Evolutionary conservation across 1,139 yeast species (phyloP).

Genomic region (Pichia sp.): DNA sequence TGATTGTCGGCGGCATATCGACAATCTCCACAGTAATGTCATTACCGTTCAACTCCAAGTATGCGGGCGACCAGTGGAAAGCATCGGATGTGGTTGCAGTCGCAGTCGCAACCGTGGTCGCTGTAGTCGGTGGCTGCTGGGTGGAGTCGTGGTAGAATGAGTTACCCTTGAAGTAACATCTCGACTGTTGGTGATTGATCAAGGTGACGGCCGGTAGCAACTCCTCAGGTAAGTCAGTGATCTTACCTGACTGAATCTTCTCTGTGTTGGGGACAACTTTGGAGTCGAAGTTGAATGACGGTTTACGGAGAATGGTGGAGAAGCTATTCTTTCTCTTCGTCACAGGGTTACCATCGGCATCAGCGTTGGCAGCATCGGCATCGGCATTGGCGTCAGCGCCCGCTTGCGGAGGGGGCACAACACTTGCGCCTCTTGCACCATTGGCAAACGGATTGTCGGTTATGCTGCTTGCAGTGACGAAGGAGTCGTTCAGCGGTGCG

Average conservation of each 20-base stretch:
- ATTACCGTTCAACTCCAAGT: constrained; percentile 39
- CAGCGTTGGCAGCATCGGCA: too few relatives aligned
- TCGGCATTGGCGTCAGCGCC: too few relatives aligned
- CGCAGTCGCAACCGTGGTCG: background rate
- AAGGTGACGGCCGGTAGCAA: constrained; percentile 48
- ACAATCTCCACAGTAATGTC: constrained; percentile 43
- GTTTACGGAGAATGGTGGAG: constrained; percentile 6
- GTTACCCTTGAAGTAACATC: constrained; percentile 42
- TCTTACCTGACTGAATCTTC: background rate
- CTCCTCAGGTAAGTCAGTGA: constrained; percentile 35
- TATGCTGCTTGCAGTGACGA: too few relatives aligned
- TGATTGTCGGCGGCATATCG: constrained; percentile 35
- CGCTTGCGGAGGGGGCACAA: too few relatives aligned
- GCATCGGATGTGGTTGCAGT: background rate
- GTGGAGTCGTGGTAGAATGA: constrained; percentile 8
- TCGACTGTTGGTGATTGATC: constrained; percentile 42
- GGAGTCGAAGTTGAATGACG: constrained; percentile 8
- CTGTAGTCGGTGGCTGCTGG: background rate
- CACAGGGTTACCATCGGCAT: too few relatives aligned
- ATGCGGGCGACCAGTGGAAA: constrained; percentile 17
- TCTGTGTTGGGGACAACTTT: background rate
- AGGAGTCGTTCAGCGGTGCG: too few relatives aligned
- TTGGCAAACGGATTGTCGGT: too few relatives aligned
- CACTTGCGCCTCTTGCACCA: too few relatives aligned
- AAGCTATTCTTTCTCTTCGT: constrained; percentile 2